These are phyloP conservation scores for Moesziomyces globuligerus DNA, from an alignment of 1,284 basidiomycete species.

Conservation along the genomic window DNA sequence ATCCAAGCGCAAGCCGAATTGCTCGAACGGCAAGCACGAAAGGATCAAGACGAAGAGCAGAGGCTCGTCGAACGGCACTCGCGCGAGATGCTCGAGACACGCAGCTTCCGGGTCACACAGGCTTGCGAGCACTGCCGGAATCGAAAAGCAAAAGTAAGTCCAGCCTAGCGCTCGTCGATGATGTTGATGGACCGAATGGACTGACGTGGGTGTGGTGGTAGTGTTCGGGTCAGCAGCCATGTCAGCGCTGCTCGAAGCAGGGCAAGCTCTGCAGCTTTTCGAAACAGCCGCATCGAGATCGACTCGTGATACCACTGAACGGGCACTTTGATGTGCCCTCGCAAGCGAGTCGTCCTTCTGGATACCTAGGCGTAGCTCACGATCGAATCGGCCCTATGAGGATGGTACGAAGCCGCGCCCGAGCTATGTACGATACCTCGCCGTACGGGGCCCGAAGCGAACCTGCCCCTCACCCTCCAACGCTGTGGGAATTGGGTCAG, in stretches of 20 bases:
- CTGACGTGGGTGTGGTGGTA: neutral
- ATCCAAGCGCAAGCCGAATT: slow-evolving; percentile 33
- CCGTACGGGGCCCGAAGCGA: too few species aligned
- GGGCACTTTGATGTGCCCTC: too few species aligned
- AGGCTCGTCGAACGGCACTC: slow-evolving; percentile 19
- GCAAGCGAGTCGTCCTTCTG: too few species aligned
- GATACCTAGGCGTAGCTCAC: too few species aligned
- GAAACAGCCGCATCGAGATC: neutral
- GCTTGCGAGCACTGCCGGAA: slow-evolving; percentile 44
- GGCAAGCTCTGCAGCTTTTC: slow-evolving; percentile 28
- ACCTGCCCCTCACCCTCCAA: too few species aligned
- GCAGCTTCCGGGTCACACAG: slow-evolving; percentile 25
- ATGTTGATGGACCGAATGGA: too few species aligned
- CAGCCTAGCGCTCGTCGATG: neutral
- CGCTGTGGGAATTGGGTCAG: too few species aligned
- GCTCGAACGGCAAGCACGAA: slow-evolving; percentile 28
- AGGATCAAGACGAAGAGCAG: slow-evolving; percentile 12
- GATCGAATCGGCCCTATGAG: too few species aligned
- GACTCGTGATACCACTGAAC: too few species aligned
- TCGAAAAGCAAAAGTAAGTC: slow-evolving; percentile 45
- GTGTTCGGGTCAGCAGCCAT: slow-evolving; percentile 42
- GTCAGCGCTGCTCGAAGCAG: slow-evolving; percentile 36
- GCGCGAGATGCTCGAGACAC: slow-evolving; percentile 27
- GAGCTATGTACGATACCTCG: too few species aligned
- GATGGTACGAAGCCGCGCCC: too few species aligned